Base-by-base conservation (phyloP, 257 asterid species). In the Jacaranda copaia region DNA sequence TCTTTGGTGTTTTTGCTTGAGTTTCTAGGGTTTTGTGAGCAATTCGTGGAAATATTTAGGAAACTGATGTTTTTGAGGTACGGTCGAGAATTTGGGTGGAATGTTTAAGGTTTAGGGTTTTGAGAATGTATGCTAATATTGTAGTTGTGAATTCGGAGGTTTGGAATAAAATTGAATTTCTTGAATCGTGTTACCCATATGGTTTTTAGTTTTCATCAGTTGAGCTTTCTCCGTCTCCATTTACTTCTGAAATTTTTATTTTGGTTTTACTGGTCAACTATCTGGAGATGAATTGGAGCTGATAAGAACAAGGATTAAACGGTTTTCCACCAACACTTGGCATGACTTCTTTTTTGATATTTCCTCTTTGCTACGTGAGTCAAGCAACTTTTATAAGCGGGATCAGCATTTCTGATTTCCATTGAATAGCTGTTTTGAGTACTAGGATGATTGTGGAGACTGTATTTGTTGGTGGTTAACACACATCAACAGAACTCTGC, bases 31-130 rank as follows among this genome's bases (percentile, higher is more conserved):
- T 63, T 78, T 59, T 70, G 52, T 35, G 11, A 40, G 46, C 72
- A 45, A 58, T 77, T 42, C 35, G 11, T 35, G 56, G 39, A 7
- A 8, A 61, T 40, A 7, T 3, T 52, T 42, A 18, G 72, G 65
- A 45, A 14, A 0, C 43, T 57, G 65, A 48, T 76, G 63, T 68
- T 73, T 53, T 14, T 35, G 56, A 73, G 76, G 39, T 43, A 11
- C 32, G 68, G 56, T 70, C 8, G 74, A 38, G 68, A 68, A 75
- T 56, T 70, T 58, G 67, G 79, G 74, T 60, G 69, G 76, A 4
- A 62, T 32, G 25, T 62, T 74, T 43, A 40, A 55, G 79, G 76
- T 78, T 78, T 74, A 71, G 79, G 83, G 83, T 81, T 78, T 80
- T 38, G 56, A 43, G 42, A 65, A 68, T 73, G 57, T 61, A 8